Evolutionary conservation across 176 grass and related monocot genomes (phyloP), one percentile per base, ranked within the genome.

Genomic region (Leersia perrieri): DNA sequence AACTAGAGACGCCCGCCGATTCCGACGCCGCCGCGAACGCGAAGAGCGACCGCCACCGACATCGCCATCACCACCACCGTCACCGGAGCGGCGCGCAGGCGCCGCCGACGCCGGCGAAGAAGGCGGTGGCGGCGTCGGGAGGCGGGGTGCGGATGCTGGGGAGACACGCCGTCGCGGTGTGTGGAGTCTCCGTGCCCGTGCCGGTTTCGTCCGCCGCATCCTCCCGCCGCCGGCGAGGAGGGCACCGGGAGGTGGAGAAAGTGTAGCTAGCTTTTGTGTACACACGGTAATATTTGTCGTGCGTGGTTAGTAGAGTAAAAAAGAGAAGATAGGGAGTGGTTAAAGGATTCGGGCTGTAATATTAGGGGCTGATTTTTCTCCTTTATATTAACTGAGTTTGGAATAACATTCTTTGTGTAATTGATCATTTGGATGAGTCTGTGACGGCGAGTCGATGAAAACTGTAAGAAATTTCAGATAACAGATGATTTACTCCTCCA

Each of bases 141-240:
- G 29, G 65, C 18, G 25, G 38, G 38, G 25, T 29, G 22, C 42
- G 72, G 13, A 22, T 81, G 18, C 75, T 83, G 38, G 80, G 80
- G 66, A 67, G 76, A 47, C 92, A 82, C 74, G 88, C 93, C 6
- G 27, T 81, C 33, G 53, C 47, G 33, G 64, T 94, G 2, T 94
- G 92, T 33, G 55, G 89, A 36, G 53, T 11, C 42, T 20, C 29
- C 60, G 36, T 62, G n/a, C 22, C 71, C 18, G 16, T 77, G 13
- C 47, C 73, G 7, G 0, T 53, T 1, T 53, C 49, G 5, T 4
- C 33, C 66, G 31, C 28, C n/a, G 42, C 4, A 32, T 23, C 2
- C 27, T 26, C 13, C 5, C 2, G 45, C 27, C 68, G 74, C 16
- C 74, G 23, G 62, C 68, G 62, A 25, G 38, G 34, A 9, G 68